Evolutionary conservation across 768 basidiomycete species (phyloP).

Genomic region (Psilocybe azurescens): DNA sequence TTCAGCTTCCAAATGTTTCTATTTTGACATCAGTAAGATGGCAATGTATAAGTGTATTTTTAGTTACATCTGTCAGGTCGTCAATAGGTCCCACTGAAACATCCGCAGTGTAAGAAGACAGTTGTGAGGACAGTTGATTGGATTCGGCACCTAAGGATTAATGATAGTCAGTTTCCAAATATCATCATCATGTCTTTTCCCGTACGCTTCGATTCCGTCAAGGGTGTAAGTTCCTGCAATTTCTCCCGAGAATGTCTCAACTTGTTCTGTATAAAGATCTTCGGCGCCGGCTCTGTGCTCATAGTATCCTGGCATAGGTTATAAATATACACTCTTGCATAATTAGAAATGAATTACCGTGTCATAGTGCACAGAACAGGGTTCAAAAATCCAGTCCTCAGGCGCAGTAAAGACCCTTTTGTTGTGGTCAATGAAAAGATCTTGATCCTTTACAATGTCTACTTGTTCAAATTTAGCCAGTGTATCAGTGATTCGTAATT

Average conservation of each 20-base stretch:
- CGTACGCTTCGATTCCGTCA: conserved; percentile 69
- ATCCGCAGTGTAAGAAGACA: conserved; percentile 53
- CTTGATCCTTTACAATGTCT: conserved; percentile 65
- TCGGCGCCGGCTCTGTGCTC: conserved; percentile 71
- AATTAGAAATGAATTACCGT: conserved; percentile 45
- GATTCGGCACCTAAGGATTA: conserved; percentile 42
- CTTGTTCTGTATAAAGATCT: conserved; percentile 83
- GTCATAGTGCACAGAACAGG: conserved; percentile 77
- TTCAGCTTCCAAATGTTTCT: conserved; percentile 69
- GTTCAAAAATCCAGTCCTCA: conserved; percentile 75
- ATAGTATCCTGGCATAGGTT: conserved; percentile 54
- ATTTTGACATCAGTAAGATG: conserved; percentile 4
- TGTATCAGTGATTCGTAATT: conserved; percentile 50
- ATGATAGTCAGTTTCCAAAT: neutral
- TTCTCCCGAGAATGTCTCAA: conserved; percentile 63
- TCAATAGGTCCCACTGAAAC: conserved; percentile 60
- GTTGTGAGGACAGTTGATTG: conserved; percentile 50
- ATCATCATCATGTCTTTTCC: conserved; percentile 13
- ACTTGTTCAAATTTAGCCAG: conserved; percentile 56
- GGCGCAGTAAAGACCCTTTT: conserved; percentile 68
- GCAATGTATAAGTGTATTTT: conserved; percentile 1
- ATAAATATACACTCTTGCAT: conserved; percentile 1
- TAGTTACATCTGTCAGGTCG: conserved; percentile 59
- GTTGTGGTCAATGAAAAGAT: conserved; percentile 76
- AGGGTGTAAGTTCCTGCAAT: conserved; percentile 62